phyloP scores from a whole-genome alignment of 345 rosid species.

The Carallia brachiata region DNA sequence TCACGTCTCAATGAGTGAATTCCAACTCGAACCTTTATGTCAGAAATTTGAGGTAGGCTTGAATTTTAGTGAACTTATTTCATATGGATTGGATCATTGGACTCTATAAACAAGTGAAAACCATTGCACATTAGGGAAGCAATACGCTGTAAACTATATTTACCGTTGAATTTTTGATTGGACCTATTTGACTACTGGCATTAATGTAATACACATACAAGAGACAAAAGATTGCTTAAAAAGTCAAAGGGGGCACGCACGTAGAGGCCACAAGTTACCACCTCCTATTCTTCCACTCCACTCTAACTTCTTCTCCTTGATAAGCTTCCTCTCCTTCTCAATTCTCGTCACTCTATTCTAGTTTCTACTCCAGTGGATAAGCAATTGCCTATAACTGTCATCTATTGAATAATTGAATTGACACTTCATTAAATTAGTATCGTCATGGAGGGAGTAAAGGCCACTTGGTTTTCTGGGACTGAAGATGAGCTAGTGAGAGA shows the following conservation, averaged over 20 bases:
- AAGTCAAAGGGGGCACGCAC: slow-evolving; percentile 9
- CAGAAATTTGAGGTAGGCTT: too few species aligned
- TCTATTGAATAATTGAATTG: slow-evolving; percentile 7
- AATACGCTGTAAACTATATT: too few species aligned
- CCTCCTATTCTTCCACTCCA: slow-evolving; percentile 49
- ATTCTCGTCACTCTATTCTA: slow-evolving; percentile 6
- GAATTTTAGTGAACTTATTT: too few species aligned
- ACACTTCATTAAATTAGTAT: neutral
- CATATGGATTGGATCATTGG: too few species aligned
- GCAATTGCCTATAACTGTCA: neutral
- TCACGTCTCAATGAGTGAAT: too few species aligned
- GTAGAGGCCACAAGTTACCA: neutral
- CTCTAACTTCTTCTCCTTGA: slow-evolving; percentile 16
- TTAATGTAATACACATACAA: neutral
- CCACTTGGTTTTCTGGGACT: slow-evolving; percentile 20
- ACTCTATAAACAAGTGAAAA: too few species aligned
- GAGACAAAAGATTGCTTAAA: slow-evolving; percentile 1
- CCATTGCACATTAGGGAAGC: too few species aligned
- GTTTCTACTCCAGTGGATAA: neutral
- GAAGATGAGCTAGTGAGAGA: slow-evolving; percentile 51
- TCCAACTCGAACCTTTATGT: too few species aligned
- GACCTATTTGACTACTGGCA: too few species aligned
- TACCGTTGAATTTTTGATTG: too few species aligned
- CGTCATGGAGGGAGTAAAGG: slow-evolving; percentile 21
- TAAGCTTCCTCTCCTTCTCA: slow-evolving; percentile 13